Evolutionary conservation across 345 rosid species (phyloP).

Genomic region (Sisymbrium irio): DNA sequence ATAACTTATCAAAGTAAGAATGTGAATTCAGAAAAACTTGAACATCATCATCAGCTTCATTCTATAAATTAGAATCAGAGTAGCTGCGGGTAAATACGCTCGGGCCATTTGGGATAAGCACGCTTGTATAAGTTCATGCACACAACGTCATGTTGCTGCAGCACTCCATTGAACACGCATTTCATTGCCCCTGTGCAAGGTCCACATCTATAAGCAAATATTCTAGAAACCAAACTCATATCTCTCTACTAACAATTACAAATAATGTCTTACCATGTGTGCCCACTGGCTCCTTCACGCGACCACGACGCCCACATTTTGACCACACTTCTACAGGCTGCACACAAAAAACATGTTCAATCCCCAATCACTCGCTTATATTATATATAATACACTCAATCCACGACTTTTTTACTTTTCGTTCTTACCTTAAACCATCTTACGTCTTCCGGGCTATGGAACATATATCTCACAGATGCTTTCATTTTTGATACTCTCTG

Average conservation of each 20-base stretch:
- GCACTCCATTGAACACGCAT: conserved; percentile 76
- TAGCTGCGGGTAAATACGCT: conserved; percentile 53
- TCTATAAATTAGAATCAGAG: background rate
- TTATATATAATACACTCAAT: background rate
- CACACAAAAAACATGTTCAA: conserved; percentile 15
- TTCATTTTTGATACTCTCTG: conserved; percentile 84
- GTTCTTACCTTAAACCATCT: conserved; percentile 87
- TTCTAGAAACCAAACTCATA: background rate
- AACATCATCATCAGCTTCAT: background rate
- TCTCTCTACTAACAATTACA: background rate
- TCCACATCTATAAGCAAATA: conserved; percentile 1
- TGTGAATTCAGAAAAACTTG: background rate
- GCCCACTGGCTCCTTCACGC: conserved; percentile 90
- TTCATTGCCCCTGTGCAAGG: conserved; percentile 72
- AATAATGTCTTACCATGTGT: conserved; percentile 67
- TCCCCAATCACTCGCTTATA: background rate
- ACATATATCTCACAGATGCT: conserved; percentile 84
- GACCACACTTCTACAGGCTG: conserved; percentile 96
- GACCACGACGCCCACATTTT: conserved; percentile 82
- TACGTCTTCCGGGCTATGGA: conserved; percentile 93
- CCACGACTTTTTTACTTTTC: background rate
- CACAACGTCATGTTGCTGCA: conserved; percentile 84
- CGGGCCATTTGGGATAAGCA: conserved; percentile 90
- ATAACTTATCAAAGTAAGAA: background rate
- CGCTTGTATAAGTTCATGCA: conserved; percentile 93